These are phyloP conservation scores for Aspergillus sergii DNA, from an alignment of 2,329 filamentous ascomycete genomes.

Conservation along the genomic window DNA sequence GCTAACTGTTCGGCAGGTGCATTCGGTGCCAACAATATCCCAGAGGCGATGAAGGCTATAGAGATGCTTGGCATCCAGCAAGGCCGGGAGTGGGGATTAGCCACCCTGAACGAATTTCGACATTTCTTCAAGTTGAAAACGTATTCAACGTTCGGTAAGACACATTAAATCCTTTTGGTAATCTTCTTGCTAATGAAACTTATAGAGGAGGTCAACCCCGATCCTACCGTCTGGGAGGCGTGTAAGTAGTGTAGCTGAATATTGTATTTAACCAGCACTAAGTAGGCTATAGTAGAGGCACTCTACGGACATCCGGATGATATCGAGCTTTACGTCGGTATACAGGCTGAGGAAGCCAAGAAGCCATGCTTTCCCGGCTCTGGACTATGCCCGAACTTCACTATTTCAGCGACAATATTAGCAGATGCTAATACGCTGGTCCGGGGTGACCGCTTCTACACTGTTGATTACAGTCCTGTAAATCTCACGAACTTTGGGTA, in stretches of 20 bases:
- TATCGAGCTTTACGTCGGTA: slow-evolving; percentile 11
- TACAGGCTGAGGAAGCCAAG: slow-evolving; percentile 13
- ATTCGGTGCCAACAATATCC: slow-evolving; percentile 10
- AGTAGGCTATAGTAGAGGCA: slow-evolving; percentile 1
- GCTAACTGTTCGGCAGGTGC: slow-evolving; percentile 2
- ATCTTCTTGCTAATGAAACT: neutral
- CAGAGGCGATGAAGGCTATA: slow-evolving; percentile 6
- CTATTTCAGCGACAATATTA: slow-evolving; percentile 10
- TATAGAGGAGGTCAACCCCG: slow-evolving; percentile 8
- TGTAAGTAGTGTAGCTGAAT: neutral
- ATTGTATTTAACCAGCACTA: neutral
- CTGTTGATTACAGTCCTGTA: slow-evolving; percentile 9
- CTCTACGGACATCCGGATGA: slow-evolving; percentile 11
- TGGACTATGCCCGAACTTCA: slow-evolving; percentile 10
- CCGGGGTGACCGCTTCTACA: slow-evolving; percentile 12
- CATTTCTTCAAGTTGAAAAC: slow-evolving; percentile 12
- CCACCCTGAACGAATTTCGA: slow-evolving; percentile 10
- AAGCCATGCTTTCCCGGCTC: slow-evolving; percentile 9
- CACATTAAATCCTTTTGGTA: neutral
- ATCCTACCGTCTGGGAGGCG: slow-evolving; percentile 5
- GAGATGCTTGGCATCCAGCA: slow-evolving; percentile 13
- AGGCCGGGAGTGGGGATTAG: slow-evolving; percentile 8
- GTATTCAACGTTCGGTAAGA: slow-evolving; percentile 10
- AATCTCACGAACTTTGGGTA: slow-evolving; percentile 12
- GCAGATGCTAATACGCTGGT: slow-evolving; percentile 10